These are phyloP conservation scores for Zygotorulaspora danielsina DNA, from an alignment of 805 yeast genomes.

Conservation along the genomic window DNA sequence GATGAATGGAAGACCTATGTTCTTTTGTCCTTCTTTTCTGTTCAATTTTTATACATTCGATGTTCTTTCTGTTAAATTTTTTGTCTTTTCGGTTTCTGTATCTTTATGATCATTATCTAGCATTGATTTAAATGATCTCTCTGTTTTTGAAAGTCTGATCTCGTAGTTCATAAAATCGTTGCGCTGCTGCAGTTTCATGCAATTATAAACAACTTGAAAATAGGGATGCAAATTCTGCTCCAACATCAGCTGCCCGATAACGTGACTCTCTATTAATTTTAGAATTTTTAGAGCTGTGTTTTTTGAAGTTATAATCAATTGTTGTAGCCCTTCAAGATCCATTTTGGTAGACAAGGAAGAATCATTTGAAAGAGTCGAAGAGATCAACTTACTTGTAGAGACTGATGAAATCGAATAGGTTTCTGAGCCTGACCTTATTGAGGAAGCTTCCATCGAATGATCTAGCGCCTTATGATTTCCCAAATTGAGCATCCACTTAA, in stretches of 20 bases:
- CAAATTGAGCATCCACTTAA: slow-evolving; percentile 13
- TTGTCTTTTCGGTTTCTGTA: too few relatives aligned
- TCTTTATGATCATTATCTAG: too few relatives aligned
- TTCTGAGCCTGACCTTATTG: slow-evolving; percentile 7
- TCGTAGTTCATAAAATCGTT: not conserved
- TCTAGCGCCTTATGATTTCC: slow-evolving; percentile 8
- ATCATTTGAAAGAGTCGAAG: not conserved
- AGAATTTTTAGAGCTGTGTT: slow-evolving; percentile 15
- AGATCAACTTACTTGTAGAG: slow-evolving; percentile 1
- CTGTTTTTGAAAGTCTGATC: not conserved
- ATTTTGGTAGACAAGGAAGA: slow-evolving; percentile 3
- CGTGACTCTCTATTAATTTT: slow-evolving; percentile 20
- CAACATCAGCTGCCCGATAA: slow-evolving; percentile 21
- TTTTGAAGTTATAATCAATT: slow-evolving; percentile 14
- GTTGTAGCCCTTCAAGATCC: slow-evolving; percentile 9
- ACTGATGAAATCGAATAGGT: slow-evolving; percentile 6
- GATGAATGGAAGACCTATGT: not conserved
- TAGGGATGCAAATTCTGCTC: slow-evolving; percentile 14
- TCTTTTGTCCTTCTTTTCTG: not conserved
- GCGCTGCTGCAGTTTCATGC: slow-evolving; percentile 8
- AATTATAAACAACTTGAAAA: slow-evolving; percentile 9
- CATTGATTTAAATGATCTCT: not conserved
- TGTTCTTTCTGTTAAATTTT: too few relatives aligned
- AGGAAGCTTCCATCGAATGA: slow-evolving; percentile 1
- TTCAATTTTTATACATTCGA: too few relatives aligned